Percentiles rank a stretch among this genome's conserved stretches.
These are phyloP conservation scores for Boletus tylopilopsis DNA, from an alignment of 768 basidiomycete species.

Conservation along the genomic window DNA sequence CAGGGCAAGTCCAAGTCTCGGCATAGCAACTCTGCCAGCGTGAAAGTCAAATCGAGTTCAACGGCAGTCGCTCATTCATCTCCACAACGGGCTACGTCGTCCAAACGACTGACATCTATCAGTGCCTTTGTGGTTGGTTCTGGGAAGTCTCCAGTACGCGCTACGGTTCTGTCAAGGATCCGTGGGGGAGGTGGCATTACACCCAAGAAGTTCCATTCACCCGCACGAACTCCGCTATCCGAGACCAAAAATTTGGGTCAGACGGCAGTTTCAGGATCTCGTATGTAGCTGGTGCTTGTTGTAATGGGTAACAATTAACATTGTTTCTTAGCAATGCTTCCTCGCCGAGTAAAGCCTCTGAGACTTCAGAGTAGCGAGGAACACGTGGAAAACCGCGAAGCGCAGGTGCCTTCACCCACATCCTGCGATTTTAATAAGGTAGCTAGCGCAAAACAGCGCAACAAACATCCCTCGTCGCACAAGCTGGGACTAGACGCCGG, in stretches of 20 bases:
- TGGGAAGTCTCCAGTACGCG: constrained; percentile 22
- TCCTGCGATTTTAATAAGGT: constrained; percentile 1
- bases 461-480: constrained; percentile 12
- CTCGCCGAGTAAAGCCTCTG: constrained; percentile 13
- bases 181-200: constrained; percentile 20
- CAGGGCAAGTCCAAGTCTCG: constrained; percentile 19
- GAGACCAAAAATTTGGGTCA: constrained; percentile 20
- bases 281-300: constrained; percentile 12
- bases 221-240: constrained; percentile 19
- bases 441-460: constrained; percentile 5
- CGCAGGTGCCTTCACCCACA: constrained; percentile 1
- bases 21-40: neutral
- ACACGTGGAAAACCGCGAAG: constrained; percentile 4
- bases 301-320: neutral
- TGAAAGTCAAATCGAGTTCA: constrained; percentile 12
- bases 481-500: constrained; percentile 8
- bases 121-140: neutral
- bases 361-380: constrained; percentile 9
- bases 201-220: constrained; percentile 21
- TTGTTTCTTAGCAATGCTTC: constrained; percentile 7
- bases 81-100: constrained; percentile 4
- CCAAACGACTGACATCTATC: constrained; percentile 8
- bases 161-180: constrained; percentile 14
- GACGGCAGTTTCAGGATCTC: constrained; percentile 11
- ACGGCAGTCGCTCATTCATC: constrained; percentile 6